These are phyloP conservation scores for Geranium brycei DNA, from an alignment of 345 rosid species.

Conservation along the genomic window DNA sequence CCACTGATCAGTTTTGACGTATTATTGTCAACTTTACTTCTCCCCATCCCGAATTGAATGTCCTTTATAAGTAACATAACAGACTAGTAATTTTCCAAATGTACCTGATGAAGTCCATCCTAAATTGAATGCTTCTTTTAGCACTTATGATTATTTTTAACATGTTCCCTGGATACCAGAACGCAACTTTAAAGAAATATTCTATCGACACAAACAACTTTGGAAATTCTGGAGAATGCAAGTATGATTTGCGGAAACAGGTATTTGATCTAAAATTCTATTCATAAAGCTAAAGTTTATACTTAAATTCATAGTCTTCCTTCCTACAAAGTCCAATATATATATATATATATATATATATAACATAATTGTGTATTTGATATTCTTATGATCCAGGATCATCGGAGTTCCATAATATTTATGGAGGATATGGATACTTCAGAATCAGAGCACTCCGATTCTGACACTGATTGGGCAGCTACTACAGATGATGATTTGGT, in stretches of 20 bases:
- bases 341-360: too few relatives aligned
- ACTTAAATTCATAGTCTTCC: too few relatives aligned
- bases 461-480: constrained; percentile 21
- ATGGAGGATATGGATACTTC: constrained; percentile 86
- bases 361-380: neutral
- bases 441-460: constrained; percentile 36
- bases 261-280: constrained; percentile 11
- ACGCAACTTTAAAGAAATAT: constrained; percentile 23
- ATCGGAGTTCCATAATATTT: constrained; percentile 31
- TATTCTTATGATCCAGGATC: constrained; percentile 19
- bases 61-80: too few relatives aligned
- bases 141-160: too few relatives aligned
- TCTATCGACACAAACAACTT: constrained; percentile 13
- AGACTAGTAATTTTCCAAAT: too few relatives aligned
- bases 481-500: constrained; percentile 64
- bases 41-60: too few relatives aligned
- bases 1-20: too few relatives aligned
- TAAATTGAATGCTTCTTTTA: too few relatives aligned
- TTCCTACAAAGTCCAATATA: too few relatives aligned
- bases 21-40: too few relatives aligned
- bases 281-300: too few relatives aligned
- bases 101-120: too few relatives aligned
- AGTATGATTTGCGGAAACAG: constrained; percentile 45
- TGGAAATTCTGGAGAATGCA: constrained; percentile 22
- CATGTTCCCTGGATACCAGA: constrained; percentile 19